phyloP scores from a whole-genome alignment of 2,329 filamentous ascomycete genomes.

The Coniochaeta pulveracea region DNA sequence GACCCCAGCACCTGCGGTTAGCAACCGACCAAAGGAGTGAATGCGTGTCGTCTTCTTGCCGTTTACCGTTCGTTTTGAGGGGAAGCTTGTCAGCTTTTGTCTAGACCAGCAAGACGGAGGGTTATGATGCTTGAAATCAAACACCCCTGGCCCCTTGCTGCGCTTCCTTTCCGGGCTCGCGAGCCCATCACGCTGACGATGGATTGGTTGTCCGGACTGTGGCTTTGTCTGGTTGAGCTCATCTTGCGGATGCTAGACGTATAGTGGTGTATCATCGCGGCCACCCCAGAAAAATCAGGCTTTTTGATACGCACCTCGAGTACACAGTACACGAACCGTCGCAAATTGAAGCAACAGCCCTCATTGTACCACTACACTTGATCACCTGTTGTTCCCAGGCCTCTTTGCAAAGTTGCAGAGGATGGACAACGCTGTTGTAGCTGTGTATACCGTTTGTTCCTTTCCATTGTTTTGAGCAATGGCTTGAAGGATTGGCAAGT shows the following conservation, averaged over 20 bases:
- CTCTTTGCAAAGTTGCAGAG: neutral
- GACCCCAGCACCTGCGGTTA: neutral
- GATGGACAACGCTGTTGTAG: neutral
- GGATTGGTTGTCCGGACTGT: conserved; percentile 1
- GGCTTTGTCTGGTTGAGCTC: conserved; percentile 3
- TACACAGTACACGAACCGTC: too few relatives aligned
- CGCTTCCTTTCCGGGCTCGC: too few relatives aligned
- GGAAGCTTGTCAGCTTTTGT: neutral
- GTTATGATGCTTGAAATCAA: neutral
- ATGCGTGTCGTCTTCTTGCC: too few relatives aligned
- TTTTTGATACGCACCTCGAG: neutral
- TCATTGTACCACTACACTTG: too few relatives aligned
- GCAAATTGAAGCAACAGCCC: too few relatives aligned
- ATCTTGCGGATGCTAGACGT: conserved; percentile 1
- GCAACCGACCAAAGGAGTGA: too few relatives aligned
- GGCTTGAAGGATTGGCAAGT: neutral
- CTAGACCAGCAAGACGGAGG: neutral
- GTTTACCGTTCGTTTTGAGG: too few relatives aligned
- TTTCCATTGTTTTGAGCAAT: neutral
- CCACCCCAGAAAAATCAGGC: neutral
- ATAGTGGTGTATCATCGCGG: neutral
- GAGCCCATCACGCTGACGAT: neutral
- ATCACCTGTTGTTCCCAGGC: neutral
- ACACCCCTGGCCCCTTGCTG: neutral
- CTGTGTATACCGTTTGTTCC: conserved; percentile 1